Base-by-base conservation (phyloP, 2,329 filamentous ascomycete genomes). In the Fusarium sp. region DNA sequence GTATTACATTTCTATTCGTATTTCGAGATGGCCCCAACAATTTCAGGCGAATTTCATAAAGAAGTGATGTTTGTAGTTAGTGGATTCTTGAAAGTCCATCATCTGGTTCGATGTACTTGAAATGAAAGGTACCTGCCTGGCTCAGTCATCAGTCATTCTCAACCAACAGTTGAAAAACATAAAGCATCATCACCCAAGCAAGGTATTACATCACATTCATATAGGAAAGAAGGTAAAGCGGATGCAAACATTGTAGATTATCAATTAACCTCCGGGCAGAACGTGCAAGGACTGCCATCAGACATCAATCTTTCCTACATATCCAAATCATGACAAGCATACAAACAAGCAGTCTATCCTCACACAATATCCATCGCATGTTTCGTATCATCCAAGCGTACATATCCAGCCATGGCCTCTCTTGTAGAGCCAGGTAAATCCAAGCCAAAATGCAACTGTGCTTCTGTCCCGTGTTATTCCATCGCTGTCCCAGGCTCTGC, bases 401-500 rank as follows among this genome's bases (percentile, higher is more conserved):
- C 50, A 73, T 57, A 54, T 69, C 58, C 44, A 67, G 50, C 67
- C 41, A 23, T 40, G 38, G 45, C 41, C 20, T 58, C 53, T 71
- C 44, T 60, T 32, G 5, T 23, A 61, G 41, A 32, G 44, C 50
- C 52, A 65, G 44, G 37, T 40, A 53, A 55, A 40, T 52, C 45
- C 50, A 61, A 59, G 49, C 33, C 41, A 48, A 52, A 66, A 64
- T 53, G 30, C 38, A 67, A 64, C 59, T 42, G 60, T 63, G 60
- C 65, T 73, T 64, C 60, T 74, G 71, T 73, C 66, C 71, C 55
- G 65, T 74, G 46, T 41, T 59, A 45, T 69, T 69, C 71, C 54
- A 62, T 70, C 61, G 69, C 71, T 59, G 41, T 41, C 61, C 58
- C 53, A 45, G 27, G 41, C 72, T 72, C 66, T 55, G 49, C 18